Conservation (phyloP, 129 eudicot species). For the Lonicera japonica region DNA sequence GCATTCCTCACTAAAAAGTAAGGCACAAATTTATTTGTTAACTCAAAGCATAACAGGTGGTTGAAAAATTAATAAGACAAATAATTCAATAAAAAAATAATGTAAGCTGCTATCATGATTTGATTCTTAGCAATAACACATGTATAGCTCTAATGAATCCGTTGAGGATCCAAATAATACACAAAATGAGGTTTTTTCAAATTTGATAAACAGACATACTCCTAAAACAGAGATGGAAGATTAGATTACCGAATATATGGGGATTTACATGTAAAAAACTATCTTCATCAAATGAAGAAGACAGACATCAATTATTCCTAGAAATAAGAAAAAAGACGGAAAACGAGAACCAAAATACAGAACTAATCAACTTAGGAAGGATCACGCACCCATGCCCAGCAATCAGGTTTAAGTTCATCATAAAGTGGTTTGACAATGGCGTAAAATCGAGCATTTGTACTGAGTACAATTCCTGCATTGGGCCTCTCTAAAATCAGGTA, state of each 20-base stretch:
- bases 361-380: background rate
- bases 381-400: conserved; percentile 67
- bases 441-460: conserved; percentile 88
- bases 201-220: background rate
- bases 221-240: too few relatives aligned
- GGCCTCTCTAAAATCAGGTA: conserved; percentile 85
- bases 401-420: conserved; percentile 55
- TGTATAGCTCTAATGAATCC: background rate
- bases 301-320: background rate
- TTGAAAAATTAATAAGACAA: too few relatives aligned
- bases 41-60: background rate
- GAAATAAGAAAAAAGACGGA: background rate
- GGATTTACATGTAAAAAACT: background rate
- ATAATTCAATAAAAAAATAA: background rate
- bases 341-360: background rate
- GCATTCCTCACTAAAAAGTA: background rate
- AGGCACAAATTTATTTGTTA: background rate
- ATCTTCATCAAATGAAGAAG: too few relatives aligned
- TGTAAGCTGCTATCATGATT: background rate
- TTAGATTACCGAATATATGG: too few relatives aligned
- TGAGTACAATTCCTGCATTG: conserved; percentile 85
- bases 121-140: background rate
- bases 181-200: background rate
- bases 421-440: conserved; percentile 80
- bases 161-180: background rate